These are phyloP conservation scores for Beverwykella pulmonaria DNA, from an alignment of 495 filamentous ascomycete species.

Conservation along the genomic window DNA sequence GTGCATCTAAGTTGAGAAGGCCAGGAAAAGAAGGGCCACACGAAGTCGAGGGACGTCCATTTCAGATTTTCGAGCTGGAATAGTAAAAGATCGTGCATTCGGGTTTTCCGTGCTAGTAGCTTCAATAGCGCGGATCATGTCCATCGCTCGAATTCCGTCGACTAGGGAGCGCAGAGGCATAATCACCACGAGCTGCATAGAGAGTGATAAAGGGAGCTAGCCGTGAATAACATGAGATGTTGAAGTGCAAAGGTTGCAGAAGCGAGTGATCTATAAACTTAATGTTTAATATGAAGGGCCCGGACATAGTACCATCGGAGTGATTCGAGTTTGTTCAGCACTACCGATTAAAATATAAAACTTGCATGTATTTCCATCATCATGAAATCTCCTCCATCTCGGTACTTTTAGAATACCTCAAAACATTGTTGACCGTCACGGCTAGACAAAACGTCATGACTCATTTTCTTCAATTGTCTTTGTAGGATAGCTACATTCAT, in stretches of 20 bases:
- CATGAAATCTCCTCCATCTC: slow-evolving; percentile 14
- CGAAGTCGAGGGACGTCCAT: too few relatives aligned
- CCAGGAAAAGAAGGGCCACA: background rate
- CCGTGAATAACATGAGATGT: too few relatives aligned
- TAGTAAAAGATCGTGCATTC: too few relatives aligned
- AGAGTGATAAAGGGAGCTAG: too few relatives aligned
- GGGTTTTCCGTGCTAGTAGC: background rate
- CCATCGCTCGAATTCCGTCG: slow-evolving; percentile 18
- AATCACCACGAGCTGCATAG: background rate
- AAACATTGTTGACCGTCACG: slow-evolving; percentile 24
- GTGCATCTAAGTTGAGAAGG: too few relatives aligned
- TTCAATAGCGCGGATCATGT: slow-evolving; percentile 26
- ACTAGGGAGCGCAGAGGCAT: slow-evolving; percentile 17
- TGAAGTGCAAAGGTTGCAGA: background rate
- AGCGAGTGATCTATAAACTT: background rate
- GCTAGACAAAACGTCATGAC: slow-evolving; percentile 10
- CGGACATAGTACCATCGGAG: background rate
- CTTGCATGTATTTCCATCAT: slow-evolving; percentile 30
- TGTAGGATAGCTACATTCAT: slow-evolving; percentile 24
- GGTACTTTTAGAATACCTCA: slow-evolving; percentile 6
- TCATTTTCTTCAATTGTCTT: slow-evolving; percentile 18
- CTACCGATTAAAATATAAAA: background rate
- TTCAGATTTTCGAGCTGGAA: too few relatives aligned
- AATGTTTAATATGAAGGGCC: background rate
- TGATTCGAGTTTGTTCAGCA: background rate